Base-by-base conservation (phyloP, 495 filamentous ascomycete genomes). In the Annulohypoxylon bovei region DNA sequence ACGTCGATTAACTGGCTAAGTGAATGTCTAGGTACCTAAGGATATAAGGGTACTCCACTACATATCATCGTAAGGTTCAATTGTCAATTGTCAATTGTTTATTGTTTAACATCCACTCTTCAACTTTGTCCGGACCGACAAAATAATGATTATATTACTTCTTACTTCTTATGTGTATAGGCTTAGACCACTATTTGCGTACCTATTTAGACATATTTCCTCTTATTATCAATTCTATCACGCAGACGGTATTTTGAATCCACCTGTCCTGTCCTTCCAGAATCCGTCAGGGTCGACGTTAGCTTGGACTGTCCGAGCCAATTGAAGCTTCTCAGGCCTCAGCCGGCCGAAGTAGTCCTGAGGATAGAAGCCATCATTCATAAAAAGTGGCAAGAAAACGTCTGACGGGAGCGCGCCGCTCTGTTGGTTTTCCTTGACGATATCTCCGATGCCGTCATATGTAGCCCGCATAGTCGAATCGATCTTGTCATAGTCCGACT, bases 321-420 rank as follows among this genome's bases (percentile, higher is more conserved):
- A 76, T 60, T 73, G 70, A 62, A 76, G 59, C 25, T 81, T 87
- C 35, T 68, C 80, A 1, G 80, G 78, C 49, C 79, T 78, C 66
- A 89, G 78, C 11, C 87, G 79, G 1, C 82, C 84, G 78, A 86
- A 89, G 74, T 87, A 89, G 66, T 89, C 87, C 76, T 89, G 84
- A 25, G 81, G 75, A 55, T 79, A 84, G 75, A 85, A 86, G 1
- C 81, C 82, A 62, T 90, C 86, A 72, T 88, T 90, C 86, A 86
- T 84, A 77, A 89, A 89, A 0, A 89, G 62, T 4, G 86, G 86
- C 39, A 87, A 77, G 63, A 86, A 87, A 28, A 82, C 85, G 35
- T 87, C 80, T 0, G 82, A 81, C 8, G 85, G 67, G 47, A 82
- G 44, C 46, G 64, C 18, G 42, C 76, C 75, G 55, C 76, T 73